Evolutionary conservation across 1,284 basidiomycete species (phyloP).

Genomic region (Ceratobasidium sp.): DNA sequence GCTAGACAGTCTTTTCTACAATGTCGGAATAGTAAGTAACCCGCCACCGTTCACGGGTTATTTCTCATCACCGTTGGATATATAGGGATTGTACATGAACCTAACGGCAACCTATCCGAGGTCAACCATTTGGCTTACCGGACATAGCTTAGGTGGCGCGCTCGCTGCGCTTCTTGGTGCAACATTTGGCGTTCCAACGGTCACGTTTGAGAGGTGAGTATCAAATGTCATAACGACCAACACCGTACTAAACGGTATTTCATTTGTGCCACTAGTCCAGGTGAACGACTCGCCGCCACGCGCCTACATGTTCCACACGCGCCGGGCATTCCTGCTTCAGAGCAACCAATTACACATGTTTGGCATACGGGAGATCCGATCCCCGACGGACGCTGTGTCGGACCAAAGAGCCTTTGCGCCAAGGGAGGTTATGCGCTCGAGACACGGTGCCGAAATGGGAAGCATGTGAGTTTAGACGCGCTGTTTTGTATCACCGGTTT

Average conservation of each 20-base stretch:
- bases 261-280: slow-evolving; percentile 69
- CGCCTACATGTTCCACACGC: slow-evolving; percentile 69
- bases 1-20: slow-evolving; percentile 92
- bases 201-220: slow-evolving; percentile 77
- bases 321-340: slow-evolving; percentile 42
- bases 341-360: slow-evolving; percentile 76
- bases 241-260: not conserved
- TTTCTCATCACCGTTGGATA: slow-evolving; percentile 1
- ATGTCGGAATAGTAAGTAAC: slow-evolving; percentile 74
- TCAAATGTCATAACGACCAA: too few relatives aligned
- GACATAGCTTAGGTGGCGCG: slow-evolving; percentile 89
- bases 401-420: slow-evolving; percentile 75
- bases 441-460: slow-evolving; percentile 83
- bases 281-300: slow-evolving; percentile 85
- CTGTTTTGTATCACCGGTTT: not conserved
- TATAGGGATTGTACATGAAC: slow-evolving; percentile 81
- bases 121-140: slow-evolving; percentile 91
- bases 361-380: slow-evolving; percentile 91
- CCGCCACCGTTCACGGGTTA: not conserved
- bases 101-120: slow-evolving; percentile 83
- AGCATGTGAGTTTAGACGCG: slow-evolving; percentile 56
- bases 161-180: slow-evolving; percentile 88
- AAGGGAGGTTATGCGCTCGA: slow-evolving; percentile 83
- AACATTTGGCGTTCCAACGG: slow-evolving; percentile 93
- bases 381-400: slow-evolving; percentile 80